Evolutionary conservation across 2,329 filamentous ascomycete species (phyloP), one percentile per base, ranked within the genome.

Genomic region (Beauveria caledonica): DNA sequence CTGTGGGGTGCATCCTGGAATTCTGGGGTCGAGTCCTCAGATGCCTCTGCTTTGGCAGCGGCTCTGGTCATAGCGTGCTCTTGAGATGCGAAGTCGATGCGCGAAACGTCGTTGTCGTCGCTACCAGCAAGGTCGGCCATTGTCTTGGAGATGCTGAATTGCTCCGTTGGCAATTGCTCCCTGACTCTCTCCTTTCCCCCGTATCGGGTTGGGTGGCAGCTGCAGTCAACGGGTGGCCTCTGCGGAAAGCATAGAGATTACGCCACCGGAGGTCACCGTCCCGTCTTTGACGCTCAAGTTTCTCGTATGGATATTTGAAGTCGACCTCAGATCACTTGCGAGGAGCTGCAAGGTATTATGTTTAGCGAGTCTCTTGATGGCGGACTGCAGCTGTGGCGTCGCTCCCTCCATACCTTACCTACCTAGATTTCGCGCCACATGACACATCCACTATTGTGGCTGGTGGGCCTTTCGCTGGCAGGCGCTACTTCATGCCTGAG

Each of bases 71-170:
- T 60, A 27, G 71, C 70, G 48, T 72, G 61, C 67, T 70, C 61
- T 74, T 79, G 64, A 72, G 63, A 64, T 74, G 77, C 27, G 42
- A 60, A 60, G 42, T 82, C 79, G 53, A 70, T 61, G 25, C 73
- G 74, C 40, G 68, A 64, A 36, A 77, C 71, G 25, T 79, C 40
- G 1, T 78, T 74, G 60, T 78, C 74, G 61, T 80, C 80, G 68
- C 72, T 71, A 62, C 78, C 76, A 50, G 79, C 80, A 40, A 77
- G 71, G 64, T 85, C 81, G 66, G 76, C 70, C 68, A 74, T 74
- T n/a, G n/a, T 19, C 15, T 23, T 40, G 13, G 6, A 21, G 36
- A 25, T 21, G 40, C 19, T 45, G 48, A 13, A 21, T 7, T 13
- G 25, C 40, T 39, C 13, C 25, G 45, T 36, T 59, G 36, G 48